Conservation (phyloP, 2,329 filamentous ascomycete species). For the Keithomyces neogunnii region DNA sequence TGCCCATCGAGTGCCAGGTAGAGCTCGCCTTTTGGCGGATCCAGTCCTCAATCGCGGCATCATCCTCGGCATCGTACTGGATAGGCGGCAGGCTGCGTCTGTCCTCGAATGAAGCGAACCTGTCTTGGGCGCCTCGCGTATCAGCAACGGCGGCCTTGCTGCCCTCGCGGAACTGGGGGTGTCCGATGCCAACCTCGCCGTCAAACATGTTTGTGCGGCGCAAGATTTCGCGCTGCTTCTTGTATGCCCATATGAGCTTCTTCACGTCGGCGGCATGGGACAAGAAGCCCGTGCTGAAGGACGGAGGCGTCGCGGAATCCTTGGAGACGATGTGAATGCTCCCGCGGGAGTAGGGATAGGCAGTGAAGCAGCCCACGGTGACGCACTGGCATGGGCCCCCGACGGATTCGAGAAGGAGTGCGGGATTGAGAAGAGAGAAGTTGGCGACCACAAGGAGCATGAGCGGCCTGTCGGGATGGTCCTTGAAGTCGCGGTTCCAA, state of each 20-base stretch:
- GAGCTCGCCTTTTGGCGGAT: slow-evolving; percentile 28
- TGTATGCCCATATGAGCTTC: slow-evolving; percentile 55
- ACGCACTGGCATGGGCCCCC: slow-evolving; percentile 35
- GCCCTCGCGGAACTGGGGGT: slow-evolving; percentile 33
- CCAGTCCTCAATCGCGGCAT: slow-evolving; percentile 36
- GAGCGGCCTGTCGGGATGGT: slow-evolving; percentile 34
- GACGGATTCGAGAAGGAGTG: not conserved
- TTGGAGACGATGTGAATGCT: slow-evolving; percentile 48
- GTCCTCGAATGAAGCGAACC: slow-evolving; percentile 18
- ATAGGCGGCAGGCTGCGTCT: slow-evolving; percentile 19
- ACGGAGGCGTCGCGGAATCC: slow-evolving; percentile 31
- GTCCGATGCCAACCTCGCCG: slow-evolving; percentile 31
- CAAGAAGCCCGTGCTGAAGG: slow-evolving; percentile 48
- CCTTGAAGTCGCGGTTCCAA: slow-evolving; percentile 48
- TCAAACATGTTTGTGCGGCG: slow-evolving; percentile 45
- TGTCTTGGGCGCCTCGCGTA: slow-evolving; percentile 11
- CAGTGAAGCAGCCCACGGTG: slow-evolving; percentile 41
- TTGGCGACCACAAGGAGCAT: slow-evolving; percentile 30
- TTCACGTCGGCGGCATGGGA: slow-evolving; percentile 41
- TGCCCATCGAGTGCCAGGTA: slow-evolving; percentile 40
- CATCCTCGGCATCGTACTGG: slow-evolving; percentile 38
- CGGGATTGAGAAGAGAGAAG: slow-evolving; percentile 16
- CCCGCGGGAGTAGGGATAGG: slow-evolving; percentile 54
- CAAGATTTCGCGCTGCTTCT: slow-evolving; percentile 51
- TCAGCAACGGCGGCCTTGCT: slow-evolving; percentile 28